A percentile compares a stretch with the other conserved stretches of the same genome.
Evolutionary conservation across 2,329 filamentous ascomycete genomes (phyloP).

Genomic region (Colletotrichum cordylinicola): DNA sequence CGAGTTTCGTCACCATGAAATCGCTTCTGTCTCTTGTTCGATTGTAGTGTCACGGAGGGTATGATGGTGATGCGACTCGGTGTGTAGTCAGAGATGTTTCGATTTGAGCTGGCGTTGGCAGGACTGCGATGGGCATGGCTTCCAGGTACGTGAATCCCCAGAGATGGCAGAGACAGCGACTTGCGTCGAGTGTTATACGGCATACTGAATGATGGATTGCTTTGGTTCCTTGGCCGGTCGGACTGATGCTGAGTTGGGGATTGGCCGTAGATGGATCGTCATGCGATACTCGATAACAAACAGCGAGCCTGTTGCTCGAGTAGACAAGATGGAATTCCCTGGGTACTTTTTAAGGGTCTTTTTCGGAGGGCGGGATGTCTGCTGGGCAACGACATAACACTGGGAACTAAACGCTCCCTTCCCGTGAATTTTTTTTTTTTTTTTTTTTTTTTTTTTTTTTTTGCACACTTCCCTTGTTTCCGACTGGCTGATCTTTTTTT

Average conservation of each 20-base stretch:
- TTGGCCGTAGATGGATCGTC: neutral
- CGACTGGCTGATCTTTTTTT: neutral
- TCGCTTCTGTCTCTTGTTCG: constrained; percentile 77
- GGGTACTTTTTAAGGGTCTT: neutral
- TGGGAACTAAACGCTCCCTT: neutral
- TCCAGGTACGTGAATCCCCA: constrained; percentile 88
- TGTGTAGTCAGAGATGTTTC: constrained; percentile 26
- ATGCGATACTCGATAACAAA: neutral
- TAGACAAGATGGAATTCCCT: neutral
- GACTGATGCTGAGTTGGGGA: neutral
- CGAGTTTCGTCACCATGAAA: constrained; percentile 63
- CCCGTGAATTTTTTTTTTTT: neutral
- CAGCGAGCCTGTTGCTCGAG: neutral
- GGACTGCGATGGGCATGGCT: constrained; percentile 65
- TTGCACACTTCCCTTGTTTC: neutral
- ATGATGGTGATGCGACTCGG: neutral
- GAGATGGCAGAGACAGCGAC: constrained; percentile 88
- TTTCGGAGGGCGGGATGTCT: neutral
- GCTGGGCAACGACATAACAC: neutral
- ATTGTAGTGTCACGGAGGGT: constrained; percentile 38
- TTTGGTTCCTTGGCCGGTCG: neutral
- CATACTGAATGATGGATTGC: constrained; percentile 56
- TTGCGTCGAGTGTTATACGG: constrained; percentile 97
- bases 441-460: neutral
- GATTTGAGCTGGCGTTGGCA: constrained; percentile 44